These are phyloP conservation scores for Yamadazyma songkhlaensis DNA, from an alignment of 1,139 yeast species.

Conservation along the genomic window DNA sequence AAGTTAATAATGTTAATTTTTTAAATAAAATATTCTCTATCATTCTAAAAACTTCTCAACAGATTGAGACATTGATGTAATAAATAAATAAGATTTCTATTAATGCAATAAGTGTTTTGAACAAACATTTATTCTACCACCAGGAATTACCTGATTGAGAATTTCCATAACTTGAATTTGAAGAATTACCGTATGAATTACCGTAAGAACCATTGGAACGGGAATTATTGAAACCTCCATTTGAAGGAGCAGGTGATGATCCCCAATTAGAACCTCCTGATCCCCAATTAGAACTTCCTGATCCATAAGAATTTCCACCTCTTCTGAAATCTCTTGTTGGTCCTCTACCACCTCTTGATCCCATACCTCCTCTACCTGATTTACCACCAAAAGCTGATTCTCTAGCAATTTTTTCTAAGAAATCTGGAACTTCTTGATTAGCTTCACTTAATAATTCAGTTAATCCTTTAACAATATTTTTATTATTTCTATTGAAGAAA, in stretches of 20 bases:
- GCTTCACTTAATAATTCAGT: conserved; percentile 89
- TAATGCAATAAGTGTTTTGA: conserved; percentile 9
- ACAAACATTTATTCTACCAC: conserved; percentile 31
- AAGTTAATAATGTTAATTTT: conserved; percentile 25
- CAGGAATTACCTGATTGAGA: conserved; percentile 25
- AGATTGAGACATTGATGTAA: conserved; percentile 30
- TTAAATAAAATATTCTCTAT: conserved; percentile 10
- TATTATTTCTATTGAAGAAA: conserved; percentile 94
- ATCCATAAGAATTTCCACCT: conserved; percentile 30
- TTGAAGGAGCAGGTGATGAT: conserved; percentile 17
- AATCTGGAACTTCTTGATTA: conserved; percentile 94
- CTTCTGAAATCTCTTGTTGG: conserved; percentile 62
- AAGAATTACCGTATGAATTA: conserved; percentile 7
- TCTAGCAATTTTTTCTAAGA: conserved; percentile 76
- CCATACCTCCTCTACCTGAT: conserved; percentile 42
- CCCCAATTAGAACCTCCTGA: conserved; percentile 26
- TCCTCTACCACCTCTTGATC: conserved; percentile 45
- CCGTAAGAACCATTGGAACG: conserved; percentile 13
- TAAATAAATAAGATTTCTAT: conserved; percentile 5
- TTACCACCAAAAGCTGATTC: conserved; percentile 61
- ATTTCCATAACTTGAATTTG: not conserved
- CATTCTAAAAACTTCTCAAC: conserved; percentile 11
- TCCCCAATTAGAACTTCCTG: conserved; percentile 26
- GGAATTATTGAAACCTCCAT: conserved; percentile 7
- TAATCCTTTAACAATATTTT: conserved; percentile 83